Base-by-base conservation (phyloP, 1,284 basidiomycete species). In the Inonotus hispidus region DNA sequence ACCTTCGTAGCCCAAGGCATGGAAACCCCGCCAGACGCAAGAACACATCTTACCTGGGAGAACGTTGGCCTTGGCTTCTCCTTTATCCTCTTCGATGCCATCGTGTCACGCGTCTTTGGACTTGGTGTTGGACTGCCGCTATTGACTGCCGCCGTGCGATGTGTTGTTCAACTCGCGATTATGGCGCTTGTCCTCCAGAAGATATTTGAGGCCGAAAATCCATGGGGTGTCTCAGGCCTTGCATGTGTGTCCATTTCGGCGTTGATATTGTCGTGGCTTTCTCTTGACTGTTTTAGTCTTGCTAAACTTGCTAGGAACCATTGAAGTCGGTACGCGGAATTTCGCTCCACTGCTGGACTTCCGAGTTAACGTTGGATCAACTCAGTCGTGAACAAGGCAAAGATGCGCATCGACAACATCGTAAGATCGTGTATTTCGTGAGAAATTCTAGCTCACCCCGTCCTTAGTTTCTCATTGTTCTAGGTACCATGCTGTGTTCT, bases 1-100 rank as follows among this genome's bases (percentile, higher is more conserved):
- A 32, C 32, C 4, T 32, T 8, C 8, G 5, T 16, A 19, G 13
- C 38, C 38, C 11, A 35, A 58, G 50, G n/a, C 35, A 66, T 67
- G 66, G 65, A 67, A 35, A 54, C 25, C 25, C 60, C 62, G 16
- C 7, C 53, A 52, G 59, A 46, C 47, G 41, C 56, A 32, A 64
- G 59, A 25, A 66, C 71, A 1, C 69, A 78, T 53, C 73, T 92
- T 29, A 75, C 75, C 27, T 92, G 87, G 87, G 63, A 71, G 13
- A 92, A 93, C 67, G 88, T 94, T 63, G 81, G 75, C 21, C 77
- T 93, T 62, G 90, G 84, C 0, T 81, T 93, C 68, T 72, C 80
- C 1, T 93, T 94, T 72, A 82, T 95, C 64, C 66, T 82, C 39
- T 79, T 89, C 69, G 78, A 87, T 71, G 80, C 82, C 19, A 62